Evolutionary conservation across 768 basidiomycete genomes (phyloP).

Genomic region (Auriscalpium microsporum): DNA sequence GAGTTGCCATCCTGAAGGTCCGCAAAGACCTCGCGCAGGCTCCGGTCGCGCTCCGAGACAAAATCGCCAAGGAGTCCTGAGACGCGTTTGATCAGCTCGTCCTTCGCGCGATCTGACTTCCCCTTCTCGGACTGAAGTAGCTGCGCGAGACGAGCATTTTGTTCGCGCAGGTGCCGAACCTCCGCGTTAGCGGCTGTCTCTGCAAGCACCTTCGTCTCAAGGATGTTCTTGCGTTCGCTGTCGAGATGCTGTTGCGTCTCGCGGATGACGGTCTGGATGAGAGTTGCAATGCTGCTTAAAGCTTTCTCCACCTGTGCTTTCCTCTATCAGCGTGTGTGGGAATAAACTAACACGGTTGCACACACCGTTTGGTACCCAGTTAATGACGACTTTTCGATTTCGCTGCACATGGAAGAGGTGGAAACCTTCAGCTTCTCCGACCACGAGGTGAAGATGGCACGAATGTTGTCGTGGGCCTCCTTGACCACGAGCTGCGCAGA

Average conservation of each 20-base stretch:
- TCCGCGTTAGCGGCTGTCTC: constrained; percentile 42
- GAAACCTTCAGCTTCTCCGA: constrained; percentile 40
- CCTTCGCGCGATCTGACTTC: constrained; percentile 59
- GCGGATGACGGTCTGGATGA: constrained; percentile 51
- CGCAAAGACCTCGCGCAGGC: constrained; percentile 49
- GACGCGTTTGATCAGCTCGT: constrained; percentile 68
- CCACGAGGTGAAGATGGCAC: constrained; percentile 47
- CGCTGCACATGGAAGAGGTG: constrained; percentile 38
- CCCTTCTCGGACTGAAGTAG: constrained; percentile 59
- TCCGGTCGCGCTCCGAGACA: constrained; percentile 56
- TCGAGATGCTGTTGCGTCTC: constrained; percentile 52
- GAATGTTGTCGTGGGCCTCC: constrained; percentile 46
- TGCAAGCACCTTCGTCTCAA: constrained; percentile 40
- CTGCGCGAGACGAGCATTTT: constrained; percentile 56
- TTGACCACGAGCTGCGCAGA: constrained; percentile 41
- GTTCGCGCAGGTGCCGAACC: constrained; percentile 53
- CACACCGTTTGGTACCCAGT: constrained; percentile 37
- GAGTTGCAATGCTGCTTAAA: constrained; percentile 45
- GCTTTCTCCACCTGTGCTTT: constrained; percentile 42
- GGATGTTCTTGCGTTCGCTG: constrained; percentile 42
- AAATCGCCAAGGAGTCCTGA: constrained; percentile 67
- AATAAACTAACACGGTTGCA: not conserved
- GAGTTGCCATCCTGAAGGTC: constrained; percentile 47
- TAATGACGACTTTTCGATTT: constrained; percentile 35
- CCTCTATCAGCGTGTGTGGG: not conserved